Evolutionary conservation across 2,329 filamentous ascomycete species (phyloP).

Genomic region (Furcasterigmium sp.): DNA sequence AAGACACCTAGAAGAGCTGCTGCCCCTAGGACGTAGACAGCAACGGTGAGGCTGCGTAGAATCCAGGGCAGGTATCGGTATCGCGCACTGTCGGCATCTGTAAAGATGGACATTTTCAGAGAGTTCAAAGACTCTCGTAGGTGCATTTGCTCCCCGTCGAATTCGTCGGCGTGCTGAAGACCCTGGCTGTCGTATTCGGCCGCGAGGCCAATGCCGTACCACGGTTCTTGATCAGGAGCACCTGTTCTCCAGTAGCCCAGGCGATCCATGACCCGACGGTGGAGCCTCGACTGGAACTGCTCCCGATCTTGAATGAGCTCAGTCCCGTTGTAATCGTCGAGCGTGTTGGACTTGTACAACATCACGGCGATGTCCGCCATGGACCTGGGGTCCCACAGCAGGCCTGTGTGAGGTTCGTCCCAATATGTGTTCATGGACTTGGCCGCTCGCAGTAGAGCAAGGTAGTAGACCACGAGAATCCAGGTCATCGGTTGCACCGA

Average conservation of each 20-base stretch:
- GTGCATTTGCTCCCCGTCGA: slow-evolving; percentile 15
- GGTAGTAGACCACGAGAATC: slow-evolving; percentile 70
- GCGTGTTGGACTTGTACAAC: slow-evolving; percentile 73
- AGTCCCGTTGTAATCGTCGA: slow-evolving; percentile 65
- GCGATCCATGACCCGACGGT: slow-evolving; percentile 57
- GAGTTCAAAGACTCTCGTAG: slow-evolving; percentile 13
- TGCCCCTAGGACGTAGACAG: slow-evolving; percentile 58
- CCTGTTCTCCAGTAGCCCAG: slow-evolving; percentile 84
- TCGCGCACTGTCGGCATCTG: slow-evolving; percentile 32
- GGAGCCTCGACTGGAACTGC: slow-evolving; percentile 48
- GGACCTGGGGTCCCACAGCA: slow-evolving; percentile 80
- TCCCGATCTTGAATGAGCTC: slow-evolving; percentile 51
- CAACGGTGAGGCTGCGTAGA: slow-evolving; percentile 60
- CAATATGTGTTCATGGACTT: slow-evolving; percentile 60
- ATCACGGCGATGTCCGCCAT: slow-evolving; percentile 77
- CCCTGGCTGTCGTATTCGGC: slow-evolving; percentile 31
- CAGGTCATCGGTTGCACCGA: slow-evolving; percentile 74
- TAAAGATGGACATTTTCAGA: slow-evolving; percentile 30
- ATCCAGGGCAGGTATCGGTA: slow-evolving; percentile 74
- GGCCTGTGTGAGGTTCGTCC: slow-evolving; percentile 60
- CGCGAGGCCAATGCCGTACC: slow-evolving; percentile 67
- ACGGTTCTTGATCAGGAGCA: slow-evolving; percentile 57
- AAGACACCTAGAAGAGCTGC: slow-evolving; percentile 63
- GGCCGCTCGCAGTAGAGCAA: slow-evolving; percentile 56
- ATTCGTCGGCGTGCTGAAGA: slow-evolving; percentile 10